Evolutionary conservation across 2,329 filamentous ascomycete species (phyloP), one percentile per base, ranked within the genome.

Genomic region (Exophiala viscosa): DNA sequence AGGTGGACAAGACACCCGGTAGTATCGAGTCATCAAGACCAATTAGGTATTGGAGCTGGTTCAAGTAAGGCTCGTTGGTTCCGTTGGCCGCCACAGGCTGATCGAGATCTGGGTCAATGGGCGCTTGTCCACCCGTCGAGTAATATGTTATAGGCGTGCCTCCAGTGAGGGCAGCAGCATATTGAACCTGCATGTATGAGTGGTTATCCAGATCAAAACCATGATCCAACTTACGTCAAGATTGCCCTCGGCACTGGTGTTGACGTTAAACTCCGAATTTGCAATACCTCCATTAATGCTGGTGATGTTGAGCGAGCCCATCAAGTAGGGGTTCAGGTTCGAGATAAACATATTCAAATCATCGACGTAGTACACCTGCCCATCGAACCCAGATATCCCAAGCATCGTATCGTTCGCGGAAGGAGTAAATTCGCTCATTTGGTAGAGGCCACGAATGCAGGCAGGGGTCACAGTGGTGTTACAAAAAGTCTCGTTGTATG

Each of bases 1-100:
- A 88, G n/a, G 83, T 85, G 36, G 77, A 79, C 38, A 89, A 74
- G 14, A 87, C 80, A 3, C 80, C 76, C 0, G 86, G 85, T 0
- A 88, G 71, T 14, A 79, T 66, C 2, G 72, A 65, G 54, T 81
- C 76, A 1, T 73, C 67, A 15, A 84, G 74, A 15, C 70, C 65
- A 2, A 86, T 70, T 8, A 88, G 72, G 64, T 84, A 80, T 51
- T 78, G 75, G 5, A 85, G 75, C 66, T 85, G 83, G 13, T 78
- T 78, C 2, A 88, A 73, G 65, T 84, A 89, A 0, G 84, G 84
- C 69, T 88, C 85, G 60, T 87, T 84, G 8, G 70, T 70, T 9
- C 36, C 47, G 55, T 83, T 77, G 58, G 70, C 59, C 5, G 63
- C 64, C 0, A 59, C 39, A 66, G 74, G 23, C 65, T 76, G 63